These are phyloP conservation scores for Ichthyophthirius multifiliis DNA, from an alignment of 169 alveolate species.

Conservation along the genomic window DNA sequence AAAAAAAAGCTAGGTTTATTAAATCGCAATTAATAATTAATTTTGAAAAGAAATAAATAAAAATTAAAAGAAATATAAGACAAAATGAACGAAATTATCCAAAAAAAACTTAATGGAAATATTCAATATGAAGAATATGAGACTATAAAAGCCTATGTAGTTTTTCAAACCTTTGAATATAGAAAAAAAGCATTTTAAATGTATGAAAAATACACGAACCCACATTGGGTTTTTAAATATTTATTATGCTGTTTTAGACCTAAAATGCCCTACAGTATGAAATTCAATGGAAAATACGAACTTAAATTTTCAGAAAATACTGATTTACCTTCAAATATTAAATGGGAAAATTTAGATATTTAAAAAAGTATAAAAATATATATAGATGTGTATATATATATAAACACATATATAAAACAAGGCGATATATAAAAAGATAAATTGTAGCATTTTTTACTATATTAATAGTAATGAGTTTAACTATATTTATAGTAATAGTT, in stretches of 20 bases:
- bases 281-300: background rate
- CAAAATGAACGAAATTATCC: background rate
- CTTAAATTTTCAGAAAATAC: background rate
- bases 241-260: background rate
- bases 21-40: background rate
- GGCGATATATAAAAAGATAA: background rate
- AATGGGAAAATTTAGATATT: background rate
- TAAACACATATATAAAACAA: background rate
- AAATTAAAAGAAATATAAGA: background rate
- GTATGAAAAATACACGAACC: background rate
- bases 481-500: background rate
- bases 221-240: background rate
- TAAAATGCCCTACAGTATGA: background rate
- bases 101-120: too few species aligned
- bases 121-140: too few species aligned
- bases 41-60: too few species aligned
- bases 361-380: background rate
- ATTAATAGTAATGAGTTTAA: background rate
- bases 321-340: background rate
- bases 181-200: too few species aligned
- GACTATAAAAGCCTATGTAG: background rate
- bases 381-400: too few species aligned
- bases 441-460: background rate
- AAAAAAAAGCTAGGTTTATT: background rate
- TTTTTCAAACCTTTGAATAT: too few species aligned